phyloP scores from a whole-genome alignment of 2,329 filamentous ascomycete species.

The Aaosphaeria arxii region DNA sequence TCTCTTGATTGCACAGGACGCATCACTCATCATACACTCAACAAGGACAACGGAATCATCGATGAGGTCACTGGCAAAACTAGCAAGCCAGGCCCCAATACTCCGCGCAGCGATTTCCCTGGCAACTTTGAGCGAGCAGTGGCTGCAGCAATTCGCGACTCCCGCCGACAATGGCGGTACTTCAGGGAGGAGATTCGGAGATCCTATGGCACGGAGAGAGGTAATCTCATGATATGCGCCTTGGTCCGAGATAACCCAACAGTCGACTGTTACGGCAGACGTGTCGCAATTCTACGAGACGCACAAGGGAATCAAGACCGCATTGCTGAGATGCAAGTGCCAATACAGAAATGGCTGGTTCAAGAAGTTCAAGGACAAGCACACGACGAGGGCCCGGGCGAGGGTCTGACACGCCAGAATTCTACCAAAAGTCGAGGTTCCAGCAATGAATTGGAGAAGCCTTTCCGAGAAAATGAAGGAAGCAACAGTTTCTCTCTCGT shows the following conservation, averaged over 20 bases:
- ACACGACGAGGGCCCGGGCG: conserved; percentile 10
- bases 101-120: conserved; percentile 17
- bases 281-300: conserved; percentile 17
- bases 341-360: conserved; percentile 14
- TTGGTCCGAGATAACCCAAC: conserved; percentile 19
- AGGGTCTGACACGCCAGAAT: neutral
- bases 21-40: conserved; percentile 21
- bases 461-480: neutral
- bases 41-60: conserved; percentile 23
- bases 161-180: conserved; percentile 18
- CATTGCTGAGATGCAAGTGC: conserved; percentile 20
- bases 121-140: conserved; percentile 21
- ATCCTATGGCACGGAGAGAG: conserved; percentile 17
- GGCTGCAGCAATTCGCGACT: conserved; percentile 15
- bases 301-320: conserved; percentile 8
- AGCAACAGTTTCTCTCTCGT: neutral
- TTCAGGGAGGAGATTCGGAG: conserved; percentile 21
- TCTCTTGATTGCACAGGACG: conserved; percentile 21
- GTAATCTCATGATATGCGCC: conserved; percentile 22
- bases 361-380: conserved; percentile 15
- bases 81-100: conserved; percentile 17
- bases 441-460: neutral
- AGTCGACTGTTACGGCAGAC: conserved; percentile 17
- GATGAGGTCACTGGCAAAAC: conserved; percentile 13
- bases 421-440: neutral